Percentiles rank a stretch among this genome's conserved stretches.
These are phyloP conservation scores for Trametes coccinea DNA, from an alignment of 768 basidiomycete genomes.

Conservation along the genomic window DNA sequence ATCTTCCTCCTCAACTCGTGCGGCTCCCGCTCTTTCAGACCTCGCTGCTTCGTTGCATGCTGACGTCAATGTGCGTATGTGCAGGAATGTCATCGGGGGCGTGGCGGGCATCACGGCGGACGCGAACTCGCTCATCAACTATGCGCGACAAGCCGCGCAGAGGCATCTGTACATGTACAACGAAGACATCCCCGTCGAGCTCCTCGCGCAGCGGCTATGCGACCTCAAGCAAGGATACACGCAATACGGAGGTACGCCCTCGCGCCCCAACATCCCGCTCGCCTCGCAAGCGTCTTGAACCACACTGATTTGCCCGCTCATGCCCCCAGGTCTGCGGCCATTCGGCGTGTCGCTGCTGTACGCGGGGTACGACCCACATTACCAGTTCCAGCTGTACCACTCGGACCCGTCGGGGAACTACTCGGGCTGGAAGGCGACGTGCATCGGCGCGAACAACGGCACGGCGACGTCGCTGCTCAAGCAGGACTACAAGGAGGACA, in stretches of 20 bases:
- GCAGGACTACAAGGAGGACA: slow-evolving; percentile 98
- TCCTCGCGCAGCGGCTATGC: slow-evolving; percentile 90
- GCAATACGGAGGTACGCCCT: slow-evolving; percentile 80
- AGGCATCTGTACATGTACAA: slow-evolving; percentile 87
- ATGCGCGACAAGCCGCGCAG: slow-evolving; percentile 88
- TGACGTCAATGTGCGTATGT: neutral
- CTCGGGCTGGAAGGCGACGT: slow-evolving; percentile 97
- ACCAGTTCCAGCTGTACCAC: slow-evolving; percentile 96
- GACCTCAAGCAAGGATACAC: slow-evolving; percentile 99
- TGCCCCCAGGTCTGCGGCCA: slow-evolving; percentile 85
- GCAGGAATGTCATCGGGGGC: slow-evolving; percentile 91
- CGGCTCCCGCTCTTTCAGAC: slow-evolving; percentile 32
- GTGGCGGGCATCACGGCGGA: slow-evolving; percentile 97
- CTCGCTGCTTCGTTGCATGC: neutral
- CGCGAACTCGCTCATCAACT: slow-evolving; percentile 96
- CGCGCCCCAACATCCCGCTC: neutral
- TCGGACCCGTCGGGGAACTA: slow-evolving; percentile 99
- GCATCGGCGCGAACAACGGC: slow-evolving; percentile 97
- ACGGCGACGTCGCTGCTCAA: slow-evolving; percentile 94
- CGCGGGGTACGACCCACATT: slow-evolving; percentile 95
- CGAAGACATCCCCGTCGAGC: slow-evolving; percentile 96
- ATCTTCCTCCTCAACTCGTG: slow-evolving; percentile 93
- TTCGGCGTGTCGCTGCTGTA: slow-evolving; percentile 98
- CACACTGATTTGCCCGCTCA: slow-evolving; percentile 6
- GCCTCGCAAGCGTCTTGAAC: neutral